Base-by-base conservation (phyloP, 164 flowering plant genomes). In the Macadamia integrifolia region DNA sequence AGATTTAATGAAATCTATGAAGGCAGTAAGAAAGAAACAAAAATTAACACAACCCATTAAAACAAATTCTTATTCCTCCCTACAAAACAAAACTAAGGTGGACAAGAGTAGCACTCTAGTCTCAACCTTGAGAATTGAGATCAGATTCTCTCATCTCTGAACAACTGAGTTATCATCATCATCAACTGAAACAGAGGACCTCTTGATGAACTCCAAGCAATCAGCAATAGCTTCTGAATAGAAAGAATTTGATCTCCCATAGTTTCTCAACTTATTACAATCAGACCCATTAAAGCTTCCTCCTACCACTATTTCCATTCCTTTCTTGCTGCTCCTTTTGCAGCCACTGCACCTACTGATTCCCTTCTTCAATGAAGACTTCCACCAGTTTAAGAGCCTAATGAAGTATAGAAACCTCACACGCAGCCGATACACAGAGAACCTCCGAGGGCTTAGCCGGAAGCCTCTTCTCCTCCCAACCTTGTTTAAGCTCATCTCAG, bases 191-290 rank as follows among this genome's bases (percentile, higher is more conserved):
- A 78, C 30, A 30, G 91, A 81, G 0, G 86, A 70, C 9, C 86
- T 61, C 67, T 83, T 87, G 75, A 89, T 89, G 67, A 86, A 89
- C 77, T 89, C 95, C 80, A 89, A 75, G 77, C 95, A 89, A 50
- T 89, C 95, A 0, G 88, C 89, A 58, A 89, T 89, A 13, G 95
- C 95, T 76, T 89, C 92, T 0, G 89, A 74, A 57, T 86, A 86
- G 69, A 87, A 89, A 3, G 88, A 86, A 69, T 87, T 85, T 1
- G 92, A 82, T 5, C 87, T 78, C 0, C 75, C 76, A 11, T 71
- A 77, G 1, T 80, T 72, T 50, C 79, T 64, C 17, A 79, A 57
- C 77, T 74, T 75, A 40, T 74, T 75, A 40, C 61, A 61, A n/a
- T 64, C 70, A 5, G 57, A 23, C 3, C 61, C 32, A 12, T 15